Conservation (phyloP, 2,329 filamentous ascomycete species). For the Bimuria novae-zelandiae region DNA sequence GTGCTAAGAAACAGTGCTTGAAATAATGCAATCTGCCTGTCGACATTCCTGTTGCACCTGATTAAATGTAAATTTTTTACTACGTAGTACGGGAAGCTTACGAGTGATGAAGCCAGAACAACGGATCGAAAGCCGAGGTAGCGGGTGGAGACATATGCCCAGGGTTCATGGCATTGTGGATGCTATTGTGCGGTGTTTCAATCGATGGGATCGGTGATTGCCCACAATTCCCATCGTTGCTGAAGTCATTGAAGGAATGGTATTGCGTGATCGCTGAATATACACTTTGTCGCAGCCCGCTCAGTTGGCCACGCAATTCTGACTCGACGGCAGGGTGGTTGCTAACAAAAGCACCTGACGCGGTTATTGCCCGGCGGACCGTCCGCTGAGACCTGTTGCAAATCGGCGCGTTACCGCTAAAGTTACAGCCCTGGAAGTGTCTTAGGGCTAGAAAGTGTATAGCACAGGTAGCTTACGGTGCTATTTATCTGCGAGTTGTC, state of each 20-base stretch:
- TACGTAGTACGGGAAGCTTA: neutral
- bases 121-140: conserved; percentile 67
- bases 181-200: conserved; percentile 20
- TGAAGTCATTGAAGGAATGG: conserved; percentile 18
- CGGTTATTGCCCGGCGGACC: neutral
- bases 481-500: conserved; percentile 52
- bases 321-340: neutral
- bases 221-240: conserved; percentile 11
- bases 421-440: conserved; percentile 47
- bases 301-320: neutral
- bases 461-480: neutral
- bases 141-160: conserved; percentile 71
- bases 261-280: conserved; percentile 6
- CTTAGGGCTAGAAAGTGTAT: neutral
- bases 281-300: neutral
- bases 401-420: neutral
- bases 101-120: conserved; percentile 59
- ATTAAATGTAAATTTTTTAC: neutral
- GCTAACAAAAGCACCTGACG: neutral
- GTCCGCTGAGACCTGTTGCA: neutral
- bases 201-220: conserved; percentile 6
- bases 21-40: conserved; percentile 69
- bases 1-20: conserved; percentile 57
- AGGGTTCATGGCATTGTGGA: conserved; percentile 45
- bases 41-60: conserved; percentile 14